Percentiles rank a stretch among this genome's conserved stretches.
Conservation (phyloP, 75 land plant species). For the Azolla pinnata region DNA sequence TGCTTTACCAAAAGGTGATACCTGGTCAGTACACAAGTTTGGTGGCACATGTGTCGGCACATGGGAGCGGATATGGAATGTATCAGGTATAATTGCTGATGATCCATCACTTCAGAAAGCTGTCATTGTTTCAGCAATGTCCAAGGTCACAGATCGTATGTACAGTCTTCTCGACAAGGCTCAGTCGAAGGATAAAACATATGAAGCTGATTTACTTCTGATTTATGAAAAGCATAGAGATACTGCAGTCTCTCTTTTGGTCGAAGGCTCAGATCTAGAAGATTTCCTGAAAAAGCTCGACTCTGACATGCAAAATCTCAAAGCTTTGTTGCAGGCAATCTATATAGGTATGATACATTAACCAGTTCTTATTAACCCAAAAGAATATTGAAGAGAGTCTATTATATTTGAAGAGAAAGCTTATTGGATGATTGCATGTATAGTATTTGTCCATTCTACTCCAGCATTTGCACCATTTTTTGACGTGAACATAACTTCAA, state of each 20-base stretch:
- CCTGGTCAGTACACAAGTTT: constrained; percentile 93
- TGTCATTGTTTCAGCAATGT: constrained; percentile 94
- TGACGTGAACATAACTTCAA: no score
- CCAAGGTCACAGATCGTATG: constrained; percentile 95
- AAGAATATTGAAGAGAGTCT: no score
- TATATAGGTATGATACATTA: constrained; percentile 50
- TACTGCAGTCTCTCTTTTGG: constrained; percentile 63
- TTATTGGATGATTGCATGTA: no score
- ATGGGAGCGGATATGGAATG: constrained; percentile 63
- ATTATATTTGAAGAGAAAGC: no score
- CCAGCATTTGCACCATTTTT: no score
- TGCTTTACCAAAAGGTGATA: constrained; percentile 56
- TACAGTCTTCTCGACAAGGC: constrained; percentile 68
- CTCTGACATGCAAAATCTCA: constrained; percentile 59
- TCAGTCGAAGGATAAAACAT: constrained; percentile 64
- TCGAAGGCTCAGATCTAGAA: constrained; percentile 55
- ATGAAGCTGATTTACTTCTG: constrained; percentile 50
- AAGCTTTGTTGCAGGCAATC: constrained; percentile 84
- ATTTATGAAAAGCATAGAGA: constrained; percentile 60
- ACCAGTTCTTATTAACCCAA: no score
- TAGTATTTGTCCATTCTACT: no score
- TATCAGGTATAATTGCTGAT: constrained; percentile 53
- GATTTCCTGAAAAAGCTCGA: constrained; percentile 56
- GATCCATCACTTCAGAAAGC: constrained; percentile 69
- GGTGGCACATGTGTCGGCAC: constrained; percentile 95